These are phyloP conservation scores for Colletotrichum eleusines DNA, from an alignment of 2,329 filamentous ascomycete genomes.

Conservation along the genomic window DNA sequence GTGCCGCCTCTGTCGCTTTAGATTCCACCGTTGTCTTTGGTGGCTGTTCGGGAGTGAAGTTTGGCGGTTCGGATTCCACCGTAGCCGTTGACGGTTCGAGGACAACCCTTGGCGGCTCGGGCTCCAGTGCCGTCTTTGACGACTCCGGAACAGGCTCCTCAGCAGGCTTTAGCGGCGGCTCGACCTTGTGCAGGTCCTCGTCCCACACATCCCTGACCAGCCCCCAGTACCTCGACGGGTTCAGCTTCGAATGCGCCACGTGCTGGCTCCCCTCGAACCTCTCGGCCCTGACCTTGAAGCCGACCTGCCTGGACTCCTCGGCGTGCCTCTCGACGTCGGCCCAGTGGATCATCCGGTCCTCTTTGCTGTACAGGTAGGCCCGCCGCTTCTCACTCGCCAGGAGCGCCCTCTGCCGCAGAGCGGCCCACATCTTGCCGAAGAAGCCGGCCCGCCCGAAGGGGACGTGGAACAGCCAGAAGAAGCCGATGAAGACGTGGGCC, in stretches of 20 bases:
- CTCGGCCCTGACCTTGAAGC: constrained; percentile 58
- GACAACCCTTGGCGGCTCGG: background rate
- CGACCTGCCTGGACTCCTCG: constrained; percentile 53
- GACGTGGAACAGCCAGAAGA: constrained; percentile 50
- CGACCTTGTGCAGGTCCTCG: constrained; percentile 39
- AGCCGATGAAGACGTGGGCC: constrained; percentile 50
- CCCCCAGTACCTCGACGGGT: constrained; percentile 64
- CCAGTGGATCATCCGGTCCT: constrained; percentile 61
- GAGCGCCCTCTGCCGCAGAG: constrained; percentile 52
- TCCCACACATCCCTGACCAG: constrained; percentile 61
- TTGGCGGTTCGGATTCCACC: background rate
- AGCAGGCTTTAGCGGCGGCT: background rate
- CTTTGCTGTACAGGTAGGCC: constrained; percentile 65
- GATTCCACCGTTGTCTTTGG: background rate
- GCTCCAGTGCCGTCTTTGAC: background rate
- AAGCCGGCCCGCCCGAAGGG: constrained; percentile 47
- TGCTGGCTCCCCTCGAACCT: constrained; percentile 62
- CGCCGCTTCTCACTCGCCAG: constrained; percentile 57
- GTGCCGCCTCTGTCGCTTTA: background rate
- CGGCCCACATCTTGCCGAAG: constrained; percentile 51
- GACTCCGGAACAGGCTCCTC: background rate
- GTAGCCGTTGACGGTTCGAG: background rate
- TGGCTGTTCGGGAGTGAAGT: background rate
- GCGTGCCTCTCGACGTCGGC: constrained; percentile 63
- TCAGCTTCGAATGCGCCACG: constrained; percentile 61